phyloP scores from a whole-genome alignment of 371 early-diverging fungal genomes.

The Mucor sp. region DNA sequence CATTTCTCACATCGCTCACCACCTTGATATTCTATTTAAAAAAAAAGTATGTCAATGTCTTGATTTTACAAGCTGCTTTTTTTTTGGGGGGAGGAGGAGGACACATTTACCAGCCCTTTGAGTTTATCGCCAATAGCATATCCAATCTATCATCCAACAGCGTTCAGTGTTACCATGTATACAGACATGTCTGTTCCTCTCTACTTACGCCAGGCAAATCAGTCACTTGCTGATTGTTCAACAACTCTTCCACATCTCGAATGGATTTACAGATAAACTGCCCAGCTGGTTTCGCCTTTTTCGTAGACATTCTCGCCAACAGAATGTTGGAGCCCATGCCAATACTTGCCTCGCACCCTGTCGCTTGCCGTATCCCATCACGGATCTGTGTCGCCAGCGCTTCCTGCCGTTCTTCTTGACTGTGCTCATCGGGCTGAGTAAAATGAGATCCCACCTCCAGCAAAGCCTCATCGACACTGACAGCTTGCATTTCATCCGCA shows the following conservation, averaged over 20 bases:
- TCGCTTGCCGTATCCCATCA: conserved; percentile 49
- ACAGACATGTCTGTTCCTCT: no score
- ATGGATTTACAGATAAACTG: conserved; percentile 45
- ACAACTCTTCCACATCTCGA: conserved; percentile 43
- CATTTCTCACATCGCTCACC: conserved; percentile 56
- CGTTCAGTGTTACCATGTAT: not conserved
- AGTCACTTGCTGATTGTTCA: conserved; percentile 32
- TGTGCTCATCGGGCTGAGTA: conserved; percentile 24
- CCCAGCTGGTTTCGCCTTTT: conserved; percentile 83
- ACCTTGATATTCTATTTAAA: conserved; percentile 43
- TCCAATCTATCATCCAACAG: conserved; percentile 37
- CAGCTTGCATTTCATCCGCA: conserved; percentile 77
- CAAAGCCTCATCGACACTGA: conserved; percentile 80
- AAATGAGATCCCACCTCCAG: conserved; percentile 69
- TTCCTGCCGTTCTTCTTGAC: conserved; percentile 24
- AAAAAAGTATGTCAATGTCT: not conserved
- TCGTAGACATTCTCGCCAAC: conserved; percentile 78
- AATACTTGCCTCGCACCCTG: conserved; percentile 72
- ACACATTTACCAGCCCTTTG: conserved; percentile 26
- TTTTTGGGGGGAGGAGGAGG: no score
- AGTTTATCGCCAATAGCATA: conserved; percentile 48
- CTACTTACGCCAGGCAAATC: conserved; percentile 46
- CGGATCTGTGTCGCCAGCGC: conserved; percentile 31
- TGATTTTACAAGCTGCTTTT: not conserved
- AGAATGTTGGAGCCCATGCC: conserved; percentile 79